Conservation (phyloP, 805 yeast species). For the Metschnikowia santaceciliae region DNA sequence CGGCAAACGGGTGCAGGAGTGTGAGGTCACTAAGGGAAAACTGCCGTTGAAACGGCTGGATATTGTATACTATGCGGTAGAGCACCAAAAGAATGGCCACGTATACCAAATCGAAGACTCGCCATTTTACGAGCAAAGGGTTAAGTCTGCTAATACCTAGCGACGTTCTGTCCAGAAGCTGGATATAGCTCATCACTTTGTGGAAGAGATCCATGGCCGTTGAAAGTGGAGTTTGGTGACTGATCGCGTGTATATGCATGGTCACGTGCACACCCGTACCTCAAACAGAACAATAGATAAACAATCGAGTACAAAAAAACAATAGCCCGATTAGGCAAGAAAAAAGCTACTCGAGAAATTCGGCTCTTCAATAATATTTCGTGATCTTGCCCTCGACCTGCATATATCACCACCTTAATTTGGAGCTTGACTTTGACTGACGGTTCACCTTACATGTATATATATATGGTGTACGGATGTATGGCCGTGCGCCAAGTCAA, state of each 20-base stretch:
- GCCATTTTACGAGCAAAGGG: slow-evolving; percentile 14
- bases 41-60: slow-evolving; percentile 70
- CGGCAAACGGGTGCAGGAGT: slow-evolving; percentile 78
- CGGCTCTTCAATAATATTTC: no score
- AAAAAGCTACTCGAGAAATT: no score
- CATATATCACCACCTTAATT: not conserved
- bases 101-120: slow-evolving; percentile 19
- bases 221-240: not conserved
- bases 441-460: not conserved
- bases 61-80: slow-evolving; percentile 21
- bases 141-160: slow-evolving; percentile 12
- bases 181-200: slow-evolving; percentile 19
- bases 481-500: no score
- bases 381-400: no score
- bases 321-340: no score
- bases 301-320: no score
- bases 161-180: slow-evolving; percentile 25
- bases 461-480: not conserved
- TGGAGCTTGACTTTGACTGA: not conserved
- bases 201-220: slow-evolving; percentile 9
- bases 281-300: not conserved
- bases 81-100: slow-evolving; percentile 21
- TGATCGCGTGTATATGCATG: not conserved
- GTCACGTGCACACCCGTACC: not conserved
- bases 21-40: slow-evolving; percentile 73